Evolutionary conservation across 2,329 filamentous ascomycete genomes (phyloP), one percentile per base, ranked within the genome.

Genomic region (Xylariaceae sp.): DNA sequence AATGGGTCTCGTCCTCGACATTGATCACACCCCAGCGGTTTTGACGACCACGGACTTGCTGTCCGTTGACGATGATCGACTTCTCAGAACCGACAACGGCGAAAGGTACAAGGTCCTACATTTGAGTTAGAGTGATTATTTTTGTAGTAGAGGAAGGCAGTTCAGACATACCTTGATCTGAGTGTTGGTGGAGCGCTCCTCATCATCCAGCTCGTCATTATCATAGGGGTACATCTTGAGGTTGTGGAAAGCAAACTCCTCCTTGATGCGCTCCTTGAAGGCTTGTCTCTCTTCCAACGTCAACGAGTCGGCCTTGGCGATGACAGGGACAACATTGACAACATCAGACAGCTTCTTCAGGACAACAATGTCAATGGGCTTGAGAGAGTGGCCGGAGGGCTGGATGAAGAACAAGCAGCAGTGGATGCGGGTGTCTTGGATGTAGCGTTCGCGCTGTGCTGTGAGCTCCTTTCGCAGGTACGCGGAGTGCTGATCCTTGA

Each of bases 141-240:
- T 22, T 33, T 14, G 3, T 12, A 25, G 4, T 37, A 4, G 6
- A 12, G 4, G 14, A 21, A 10, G 27, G 11, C 11, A 20, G 35
- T 2, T 10, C 16, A 12, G 3, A 32, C 73, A 50, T 73, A 94
- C 91, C 87, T 97, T 97, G 75, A 98, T 98, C 67, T 95, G 88
- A 48, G 82, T 83, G 75, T 97, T 97, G 72, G 95, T 77, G 51
- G 85, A 84, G 61, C 89, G 86, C 76, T 98, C 93, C 77, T 98
- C 93, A 55, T 93, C 87, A 65, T 98, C 93, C 60, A 97, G 86
- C 78, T 98, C 93, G 63, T 98, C 93, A 67, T 96, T 97, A 71
- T 98, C 93, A 70, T 98, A 98, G 50, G 93, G 93, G 79, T 95
- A 98, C 93, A 98, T 98, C 80, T 95, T 92, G 65, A 98, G 82